Evolutionary conservation across 352 stramenopile species (phyloP), one percentile per base, ranked within the genome.

Genomic region (Salisapilia sapeloensis): DNA sequence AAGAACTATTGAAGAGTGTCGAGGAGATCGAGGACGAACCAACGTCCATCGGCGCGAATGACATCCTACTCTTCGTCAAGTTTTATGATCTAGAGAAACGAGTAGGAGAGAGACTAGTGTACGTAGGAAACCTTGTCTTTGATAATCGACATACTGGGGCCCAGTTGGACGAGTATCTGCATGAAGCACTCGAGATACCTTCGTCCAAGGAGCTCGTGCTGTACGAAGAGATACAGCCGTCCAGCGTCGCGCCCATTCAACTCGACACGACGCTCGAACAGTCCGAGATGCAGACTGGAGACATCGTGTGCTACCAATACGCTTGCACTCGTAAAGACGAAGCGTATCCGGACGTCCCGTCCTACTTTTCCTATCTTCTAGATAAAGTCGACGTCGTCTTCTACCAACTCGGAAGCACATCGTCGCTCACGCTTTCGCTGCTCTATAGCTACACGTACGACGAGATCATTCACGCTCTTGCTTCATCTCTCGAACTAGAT

Each of bases 11-110:
- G 4, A 38, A 44, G 9, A 42, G 41, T n/a, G 31, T 24, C 19
- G 23, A 26, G 15, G 33, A 29, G 35, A 44, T 33, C 23, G 40
- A 19, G 25, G 48, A 35, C 32, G 48, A 38, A 26, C 26, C 18
- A 29, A 46, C 8, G 4, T 18, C 10, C 39, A 46, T 24, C 10
- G 7, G 21, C 18, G 34, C 33, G 14, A 29, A 74, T 20, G 49
- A 85, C 24, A 85, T 85, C 18, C 35, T 91, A 30, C 44, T 91
- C 11, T 85, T 91, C 33, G 52, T 91, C 44, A 91, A 91, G 56
- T 76, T 62, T 21, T 91, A 91, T 33, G 65, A 91, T 35, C 16
- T 70, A 6, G 67, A 47, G 13, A 64, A 54, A n/a, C 44, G 51
- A 6, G 53, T 89, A 0, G 44, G 40, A 4, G 62, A 91, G 2